phyloP scores from a whole-genome alignment of 2,329 filamentous ascomycete genomes.

The Aspergillus carbonarius region DNA sequence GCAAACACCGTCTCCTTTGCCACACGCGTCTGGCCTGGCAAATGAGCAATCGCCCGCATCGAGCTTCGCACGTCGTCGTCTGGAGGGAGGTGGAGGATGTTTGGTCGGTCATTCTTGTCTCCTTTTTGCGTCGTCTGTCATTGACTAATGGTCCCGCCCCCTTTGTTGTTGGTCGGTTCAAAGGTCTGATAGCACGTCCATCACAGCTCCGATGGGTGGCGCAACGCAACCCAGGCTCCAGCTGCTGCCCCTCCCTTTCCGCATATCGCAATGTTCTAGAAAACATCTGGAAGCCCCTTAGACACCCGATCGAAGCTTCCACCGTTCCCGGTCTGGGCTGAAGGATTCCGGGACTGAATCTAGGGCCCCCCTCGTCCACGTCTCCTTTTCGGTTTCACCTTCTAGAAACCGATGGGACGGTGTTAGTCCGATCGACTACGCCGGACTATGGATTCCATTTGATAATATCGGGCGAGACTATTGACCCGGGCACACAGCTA shows the following conservation, averaged over 20 bases:
- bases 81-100: not conserved
- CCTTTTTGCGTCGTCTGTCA: not conserved
- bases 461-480: constrained; percentile 11
- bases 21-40: not conserved
- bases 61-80: not conserved
- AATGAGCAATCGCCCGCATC: not conserved
- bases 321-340: constrained; percentile 11
- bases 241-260: constrained; percentile 5
- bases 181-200: not conserved
- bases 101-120: not conserved
- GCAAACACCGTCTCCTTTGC: not conserved
- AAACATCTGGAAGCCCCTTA: constrained; percentile 32
- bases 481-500: constrained; percentile 18
- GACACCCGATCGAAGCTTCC: constrained; percentile 26
- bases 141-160: not conserved
- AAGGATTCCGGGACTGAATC: constrained; percentile 1
- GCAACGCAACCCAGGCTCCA: constrained; percentile 9
- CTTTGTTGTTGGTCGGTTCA: not conserved
- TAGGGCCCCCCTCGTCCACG: constrained; percentile 1
- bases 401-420: not conserved
- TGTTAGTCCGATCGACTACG: not conserved
- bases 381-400: not conserved
- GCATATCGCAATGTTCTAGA: constrained; percentile 31
- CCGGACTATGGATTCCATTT: not conserved
- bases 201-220: constrained; percentile 7